Conservation (phyloP, 2,329 filamentous ascomycete species). For the Ophiostoma himal-ulmi region DNA sequence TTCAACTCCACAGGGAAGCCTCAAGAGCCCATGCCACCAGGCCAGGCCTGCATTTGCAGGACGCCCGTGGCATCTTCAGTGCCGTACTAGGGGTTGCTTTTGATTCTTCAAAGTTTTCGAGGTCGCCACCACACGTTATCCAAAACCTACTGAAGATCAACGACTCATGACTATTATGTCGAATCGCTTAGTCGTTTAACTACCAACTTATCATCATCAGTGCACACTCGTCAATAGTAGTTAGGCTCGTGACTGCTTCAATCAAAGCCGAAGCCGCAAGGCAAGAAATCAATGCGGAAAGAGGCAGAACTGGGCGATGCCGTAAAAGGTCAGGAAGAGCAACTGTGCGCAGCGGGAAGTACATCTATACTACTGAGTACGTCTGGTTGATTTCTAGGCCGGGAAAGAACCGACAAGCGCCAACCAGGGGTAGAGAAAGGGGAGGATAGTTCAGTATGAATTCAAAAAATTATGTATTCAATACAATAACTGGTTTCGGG, state of each 20-base stretch:
- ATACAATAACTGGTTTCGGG: background rate
- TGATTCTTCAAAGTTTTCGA: background rate
- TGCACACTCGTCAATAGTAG: background rate
- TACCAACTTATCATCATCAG: background rate
- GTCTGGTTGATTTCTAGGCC: background rate
- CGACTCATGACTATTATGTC: too few species aligned
- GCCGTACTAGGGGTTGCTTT: conserved; percentile 11
- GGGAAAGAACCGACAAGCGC: background rate
- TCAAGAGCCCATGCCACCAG: background rate
- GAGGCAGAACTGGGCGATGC: background rate
- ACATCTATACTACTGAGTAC: too few species aligned
- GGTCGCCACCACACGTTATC: background rate
- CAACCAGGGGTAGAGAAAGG: conserved; percentile 1
- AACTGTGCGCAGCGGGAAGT: background rate
- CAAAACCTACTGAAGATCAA: background rate
- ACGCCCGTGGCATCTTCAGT: background rate
- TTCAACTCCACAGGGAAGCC: background rate
- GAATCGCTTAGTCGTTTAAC: too few species aligned
- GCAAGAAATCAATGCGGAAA: background rate
- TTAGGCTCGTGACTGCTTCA: background rate
- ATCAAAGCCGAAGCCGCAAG: background rate
- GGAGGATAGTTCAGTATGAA: background rate
- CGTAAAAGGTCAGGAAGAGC: background rate
- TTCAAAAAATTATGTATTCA: background rate
- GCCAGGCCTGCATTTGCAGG: conserved; percentile 3